A percentile compares a stretch with the other conserved stretches of the same genome.
phyloP scores from a whole-genome alignment of 169 alveolate genomes.

The Eimeria acervulina region DNA sequence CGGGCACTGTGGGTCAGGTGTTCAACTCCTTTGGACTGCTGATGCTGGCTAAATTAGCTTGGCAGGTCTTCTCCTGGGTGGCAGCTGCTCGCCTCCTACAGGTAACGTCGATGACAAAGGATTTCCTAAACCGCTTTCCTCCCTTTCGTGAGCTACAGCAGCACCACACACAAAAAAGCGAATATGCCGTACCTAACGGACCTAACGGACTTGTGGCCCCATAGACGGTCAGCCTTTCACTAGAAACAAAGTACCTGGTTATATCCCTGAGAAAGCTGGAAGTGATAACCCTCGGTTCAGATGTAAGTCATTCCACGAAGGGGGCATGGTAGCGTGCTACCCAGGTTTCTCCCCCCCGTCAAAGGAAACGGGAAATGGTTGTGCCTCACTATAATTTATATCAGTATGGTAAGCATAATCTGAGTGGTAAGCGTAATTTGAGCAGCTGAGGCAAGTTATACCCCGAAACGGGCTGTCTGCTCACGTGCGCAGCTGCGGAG shows the following conservation, averaged over 20 bases:
- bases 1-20: not conserved
- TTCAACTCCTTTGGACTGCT: not conserved
- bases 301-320: not conserved
- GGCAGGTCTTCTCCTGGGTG: not conserved
- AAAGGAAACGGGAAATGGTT: not conserved
- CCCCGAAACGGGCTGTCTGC: too few relatives aligned
- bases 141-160: not conserved
- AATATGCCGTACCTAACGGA: not conserved
- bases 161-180: not conserved
- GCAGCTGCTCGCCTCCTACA: not conserved
- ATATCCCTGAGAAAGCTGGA: not conserved
- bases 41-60: not conserved
- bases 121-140: not conserved
- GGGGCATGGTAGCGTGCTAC: not conserved
- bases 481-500: too few relatives aligned
- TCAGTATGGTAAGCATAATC: not conserved
- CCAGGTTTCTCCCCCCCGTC: not conserved
- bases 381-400: not conserved
- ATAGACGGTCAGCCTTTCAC: not conserved
- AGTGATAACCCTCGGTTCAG: not conserved
- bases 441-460: too few relatives aligned
- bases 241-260: not conserved
- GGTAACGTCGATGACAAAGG: not conserved
- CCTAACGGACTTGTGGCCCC: not conserved
- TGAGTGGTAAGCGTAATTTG: too few relatives aligned